Base-by-base conservation (phyloP, 495 filamentous ascomycete species). In the Hypoxylon fragiforme region DNA sequence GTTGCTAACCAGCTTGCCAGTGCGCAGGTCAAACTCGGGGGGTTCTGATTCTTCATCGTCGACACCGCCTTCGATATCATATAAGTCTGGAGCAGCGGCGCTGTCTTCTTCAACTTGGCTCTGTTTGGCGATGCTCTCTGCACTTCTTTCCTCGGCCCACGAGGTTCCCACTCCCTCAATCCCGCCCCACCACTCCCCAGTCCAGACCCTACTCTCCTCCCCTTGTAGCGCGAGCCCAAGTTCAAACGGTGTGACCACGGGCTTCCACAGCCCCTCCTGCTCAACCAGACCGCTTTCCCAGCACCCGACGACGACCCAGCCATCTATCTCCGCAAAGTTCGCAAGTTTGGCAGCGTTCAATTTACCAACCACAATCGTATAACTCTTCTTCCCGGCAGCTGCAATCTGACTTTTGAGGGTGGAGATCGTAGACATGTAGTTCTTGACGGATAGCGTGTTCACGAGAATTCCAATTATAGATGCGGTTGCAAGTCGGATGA, bases 251-350 rank as follows among this genome's bases (percentile, higher is more conserved):
- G 95, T 98, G 26, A 98, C 81, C 3, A 97, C 81, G 1, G 90
- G 90, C 65, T 81, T 85, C 73, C 81, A 97, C 61, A 94, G 91
- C 0, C 70, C 71, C 8, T 89, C 90, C 57, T 87, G 86, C 54
- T 88, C 88, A 9, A 97, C 82, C 37, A 97, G 74, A 50, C 86
- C 87, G 64, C 92, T 95, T 70, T 98, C 94, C 94, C 95, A 97
- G 72, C 94, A 98, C 7, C 95, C 95, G 34, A 98, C 87, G 0
- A 97, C 92, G 0, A 97, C 91, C 94, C 94, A 98, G 11, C 88
- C 95, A 14, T 89, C 92, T 8, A 98, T 81, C 70, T 98, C 94
- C 44, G 85, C 81, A 70, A 98, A 98, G 70, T 98, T 98, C 16
- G 94, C 95, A 3, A 98, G 76, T 69, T 98, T 98, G 48, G 91